These are phyloP conservation scores for Linum tenue DNA, from an alignment of 345 rosid species.

Conservation along the genomic window DNA sequence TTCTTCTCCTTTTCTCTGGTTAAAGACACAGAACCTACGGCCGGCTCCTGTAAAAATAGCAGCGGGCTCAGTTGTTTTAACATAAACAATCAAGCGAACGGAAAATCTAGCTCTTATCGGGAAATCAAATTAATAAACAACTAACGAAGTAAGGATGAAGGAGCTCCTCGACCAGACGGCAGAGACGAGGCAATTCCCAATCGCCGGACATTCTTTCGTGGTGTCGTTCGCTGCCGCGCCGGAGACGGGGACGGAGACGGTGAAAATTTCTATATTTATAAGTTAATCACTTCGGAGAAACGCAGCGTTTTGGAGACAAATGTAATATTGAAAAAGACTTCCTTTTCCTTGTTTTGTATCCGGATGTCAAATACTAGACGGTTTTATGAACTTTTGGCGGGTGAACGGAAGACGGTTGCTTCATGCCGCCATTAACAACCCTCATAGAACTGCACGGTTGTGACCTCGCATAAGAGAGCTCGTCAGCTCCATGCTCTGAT, in stretches of 20 bases:
- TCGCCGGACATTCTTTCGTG: constrained; percentile 21
- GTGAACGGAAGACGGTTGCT: not conserved
- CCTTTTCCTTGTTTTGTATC: no score
- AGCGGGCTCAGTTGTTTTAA: not conserved
- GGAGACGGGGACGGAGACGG: not conserved
- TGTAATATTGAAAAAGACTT: no score
- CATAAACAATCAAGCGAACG: not conserved
- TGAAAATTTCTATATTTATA: not conserved
- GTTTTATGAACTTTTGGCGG: no score
- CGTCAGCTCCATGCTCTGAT: constrained; percentile 61
- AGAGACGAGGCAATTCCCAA: constrained; percentile 23
- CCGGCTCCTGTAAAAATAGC: constrained; percentile 24
- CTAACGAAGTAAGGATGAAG: constrained; percentile 33
- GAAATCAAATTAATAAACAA: constrained; percentile 1
- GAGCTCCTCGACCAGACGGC: constrained; percentile 35
- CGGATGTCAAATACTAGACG: no score
- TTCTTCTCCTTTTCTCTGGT: constrained; percentile 36
- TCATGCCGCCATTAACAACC: not conserved
- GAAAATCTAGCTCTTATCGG: not conserved
- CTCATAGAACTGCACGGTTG: constrained; percentile 5
- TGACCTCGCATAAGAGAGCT: constrained; percentile 25
- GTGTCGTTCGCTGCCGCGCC: not conserved
- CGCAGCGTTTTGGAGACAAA: not conserved
- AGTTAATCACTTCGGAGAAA: not conserved
- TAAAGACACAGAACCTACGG: constrained; percentile 8